Conservation (phyloP, 2,329 filamentous ascomycete species). For the Verticillium isaacii region DNA sequence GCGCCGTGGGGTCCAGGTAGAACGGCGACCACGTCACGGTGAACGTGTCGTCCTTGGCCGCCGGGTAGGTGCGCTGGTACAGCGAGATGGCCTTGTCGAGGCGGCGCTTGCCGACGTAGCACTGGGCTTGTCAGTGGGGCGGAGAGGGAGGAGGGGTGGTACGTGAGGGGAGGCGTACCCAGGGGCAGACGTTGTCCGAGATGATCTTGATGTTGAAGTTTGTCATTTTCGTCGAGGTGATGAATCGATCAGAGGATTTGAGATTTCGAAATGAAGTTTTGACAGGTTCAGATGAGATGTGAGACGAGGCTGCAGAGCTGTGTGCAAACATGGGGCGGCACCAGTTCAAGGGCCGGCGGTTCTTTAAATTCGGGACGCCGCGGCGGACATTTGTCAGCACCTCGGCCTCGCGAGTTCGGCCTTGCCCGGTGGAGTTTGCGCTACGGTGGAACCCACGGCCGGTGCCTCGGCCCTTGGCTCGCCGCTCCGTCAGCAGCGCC, state of each 20-base stretch:
- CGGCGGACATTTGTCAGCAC: constrained; percentile 4
- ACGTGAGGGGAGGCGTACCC: constrained; percentile 28
- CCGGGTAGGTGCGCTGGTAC: constrained; percentile 59
- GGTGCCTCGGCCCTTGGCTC: not conserved
- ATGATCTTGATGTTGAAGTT: constrained; percentile 73
- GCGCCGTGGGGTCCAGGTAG: constrained; percentile 68
- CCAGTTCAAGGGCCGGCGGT: not conserved
- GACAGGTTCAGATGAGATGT: not conserved
- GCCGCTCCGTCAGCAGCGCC: not conserved
- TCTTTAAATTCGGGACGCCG: not conserved
- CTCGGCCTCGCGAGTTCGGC: not conserved
- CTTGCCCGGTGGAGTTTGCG: not conserved
- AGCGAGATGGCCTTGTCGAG: constrained; percentile 66
- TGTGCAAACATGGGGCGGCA: not conserved
- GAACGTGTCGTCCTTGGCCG: constrained; percentile 61
- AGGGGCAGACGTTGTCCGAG: constrained; percentile 77
- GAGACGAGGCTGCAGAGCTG: not conserved
- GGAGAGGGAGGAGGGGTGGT: not conserved
- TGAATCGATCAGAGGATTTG: not conserved
- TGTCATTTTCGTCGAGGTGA: constrained; percentile 47
- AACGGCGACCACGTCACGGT: constrained; percentile 72
- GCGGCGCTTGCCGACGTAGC: constrained; percentile 76
- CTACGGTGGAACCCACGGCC: not conserved
- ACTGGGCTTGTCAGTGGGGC: constrained; percentile 35
- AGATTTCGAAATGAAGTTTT: not conserved